Base-by-base conservation (phyloP, 768 basidiomycete genomes). In the Mrakia gelida region DNA sequence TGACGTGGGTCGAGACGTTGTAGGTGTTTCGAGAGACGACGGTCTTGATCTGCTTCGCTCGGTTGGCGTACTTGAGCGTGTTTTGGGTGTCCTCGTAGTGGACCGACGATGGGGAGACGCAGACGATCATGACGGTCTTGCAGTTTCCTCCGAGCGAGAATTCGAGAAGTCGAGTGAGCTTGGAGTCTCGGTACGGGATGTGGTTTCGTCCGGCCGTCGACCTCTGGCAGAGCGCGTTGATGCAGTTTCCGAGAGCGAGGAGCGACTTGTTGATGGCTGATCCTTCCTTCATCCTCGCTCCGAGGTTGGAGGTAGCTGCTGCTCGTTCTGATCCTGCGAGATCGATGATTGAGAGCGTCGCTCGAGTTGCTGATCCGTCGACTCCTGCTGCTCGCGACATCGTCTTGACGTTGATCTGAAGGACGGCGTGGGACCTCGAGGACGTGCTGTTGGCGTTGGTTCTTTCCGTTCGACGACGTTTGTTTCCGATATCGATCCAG, bases 71-170 rank as follows among this genome's bases (percentile, higher is more conserved):
- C 79, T 97, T 87, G 70, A 99, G 91, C 2, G 97, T 98, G 83
- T 99, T 99, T 84, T 97, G 94, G 45, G 97, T 98, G 84, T 99
- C 97, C 82, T 98, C 97, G 84, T 98, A 97, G 85, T 99, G 95
- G 54, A 89, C 89, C 54, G 94, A 95, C 7, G 95, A 94, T 1
- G 97, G 97, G 0, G 95, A 95, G 68, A 99, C 88, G 83, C 97
- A 98, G 79, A 98, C 96, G 80, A 98, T 94, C 97, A 98, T 99
- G 83, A 97, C 95, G 0, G 97, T 99, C 86, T 96, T 94, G 89
- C 97, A 99, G 84, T 98, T 98, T 9, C 97, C 97, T 1, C 96
- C 96, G 70, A 98, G 89, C 1, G 96, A 95, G 87, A 98, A 98
- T 85, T 98, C 98, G 83, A 98, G 91, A 65, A 98, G 86, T 62